phyloP scores from a whole-genome alignment of 2,329 filamentous ascomycete genomes.

The Calonectria pteridis region DNA sequence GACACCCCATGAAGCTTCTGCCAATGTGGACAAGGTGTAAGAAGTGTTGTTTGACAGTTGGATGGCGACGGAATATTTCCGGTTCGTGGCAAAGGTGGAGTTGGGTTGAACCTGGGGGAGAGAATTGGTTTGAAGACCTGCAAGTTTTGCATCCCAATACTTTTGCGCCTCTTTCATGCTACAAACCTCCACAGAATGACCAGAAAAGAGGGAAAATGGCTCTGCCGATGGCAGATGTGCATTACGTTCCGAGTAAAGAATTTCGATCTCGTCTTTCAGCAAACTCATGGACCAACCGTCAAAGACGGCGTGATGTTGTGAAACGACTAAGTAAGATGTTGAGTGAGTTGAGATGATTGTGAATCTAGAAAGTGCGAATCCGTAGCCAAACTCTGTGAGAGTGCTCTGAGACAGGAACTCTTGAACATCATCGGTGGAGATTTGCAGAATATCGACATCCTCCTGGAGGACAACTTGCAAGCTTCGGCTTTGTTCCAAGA shows the following conservation, averaged over 20 bases:
- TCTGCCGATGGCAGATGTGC: background rate
- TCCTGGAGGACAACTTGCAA: background rate
- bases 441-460: background rate
- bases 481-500: background rate
- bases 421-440: background rate
- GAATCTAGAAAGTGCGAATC: background rate
- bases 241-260: background rate
- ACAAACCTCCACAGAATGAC: background rate
- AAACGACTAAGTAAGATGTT: background rate
- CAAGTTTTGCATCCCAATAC: background rate
- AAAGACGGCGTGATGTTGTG: background rate
- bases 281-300: background rate
- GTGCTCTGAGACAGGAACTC: background rate
- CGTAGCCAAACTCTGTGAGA: background rate
- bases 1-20: background rate
- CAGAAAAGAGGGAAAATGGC: background rate
- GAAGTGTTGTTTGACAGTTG: background rate
- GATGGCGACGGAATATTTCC: background rate
- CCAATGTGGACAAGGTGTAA: background rate
- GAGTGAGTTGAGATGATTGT: background rate
- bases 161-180: background rate
- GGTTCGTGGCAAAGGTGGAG: background rate
- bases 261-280: background rate
- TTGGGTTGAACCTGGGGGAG: background rate
- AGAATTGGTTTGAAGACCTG: background rate